phyloP scores from a whole-genome alignment of 257 asterid species.

The Solanum virginianum region DNA sequence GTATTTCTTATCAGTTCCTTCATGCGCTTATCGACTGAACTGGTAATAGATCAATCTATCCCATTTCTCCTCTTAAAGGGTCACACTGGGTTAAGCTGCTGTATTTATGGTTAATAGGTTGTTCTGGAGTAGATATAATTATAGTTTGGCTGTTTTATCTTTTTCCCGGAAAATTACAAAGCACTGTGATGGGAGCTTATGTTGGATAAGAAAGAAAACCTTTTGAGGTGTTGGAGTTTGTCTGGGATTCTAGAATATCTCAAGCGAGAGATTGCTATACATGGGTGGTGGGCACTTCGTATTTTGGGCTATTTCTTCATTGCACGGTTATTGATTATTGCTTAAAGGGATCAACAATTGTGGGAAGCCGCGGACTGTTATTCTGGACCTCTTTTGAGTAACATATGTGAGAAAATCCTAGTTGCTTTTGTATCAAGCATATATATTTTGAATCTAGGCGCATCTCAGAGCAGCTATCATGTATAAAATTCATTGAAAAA shows the following conservation, averaged over 20 bases:
- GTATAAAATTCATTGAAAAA: background rate
- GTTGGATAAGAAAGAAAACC: background rate
- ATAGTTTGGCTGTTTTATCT: background rate
- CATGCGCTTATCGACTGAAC: slow-evolving; percentile 4
- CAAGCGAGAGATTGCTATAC: background rate
- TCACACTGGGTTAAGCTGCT: background rate
- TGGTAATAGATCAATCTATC: slow-evolving; percentile 10
- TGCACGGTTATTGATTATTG: background rate
- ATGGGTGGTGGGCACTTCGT: background rate
- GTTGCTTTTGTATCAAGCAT: background rate
- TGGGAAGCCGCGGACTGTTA: background rate
- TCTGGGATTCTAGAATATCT: background rate
- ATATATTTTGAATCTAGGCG: background rate
- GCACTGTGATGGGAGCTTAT: background rate
- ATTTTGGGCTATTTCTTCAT: background rate
- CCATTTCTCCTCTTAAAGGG: slow-evolving; percentile 22
- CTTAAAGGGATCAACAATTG: background rate
- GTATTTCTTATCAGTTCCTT: slow-evolving; percentile 4
- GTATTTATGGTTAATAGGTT: slow-evolving; percentile 3
- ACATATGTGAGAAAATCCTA: background rate
- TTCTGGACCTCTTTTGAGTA: background rate
- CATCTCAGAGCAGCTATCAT: background rate
- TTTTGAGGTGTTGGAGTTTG: background rate
- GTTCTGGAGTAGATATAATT: background rate
- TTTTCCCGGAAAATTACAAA: background rate